Conservation (phyloP, 148 eudicot genomes). For the Rhododendron henanense region DNA sequence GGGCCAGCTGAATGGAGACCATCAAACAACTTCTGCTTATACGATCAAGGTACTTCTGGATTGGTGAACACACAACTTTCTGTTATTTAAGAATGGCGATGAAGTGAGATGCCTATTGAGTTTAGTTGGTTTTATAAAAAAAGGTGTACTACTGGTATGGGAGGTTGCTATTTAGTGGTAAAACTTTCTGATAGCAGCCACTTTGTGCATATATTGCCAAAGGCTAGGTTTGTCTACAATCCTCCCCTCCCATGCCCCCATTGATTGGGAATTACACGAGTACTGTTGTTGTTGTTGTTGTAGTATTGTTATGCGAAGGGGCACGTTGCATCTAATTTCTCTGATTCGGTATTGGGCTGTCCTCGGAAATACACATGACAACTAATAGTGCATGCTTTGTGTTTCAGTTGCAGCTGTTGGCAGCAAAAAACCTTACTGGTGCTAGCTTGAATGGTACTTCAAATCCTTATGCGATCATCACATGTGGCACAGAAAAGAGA, state of each 20-base stretch:
- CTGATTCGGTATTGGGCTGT: neutral
- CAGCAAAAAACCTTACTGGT: slow-evolving; percentile 79
- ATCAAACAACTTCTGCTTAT: slow-evolving; percentile 48
- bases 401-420: slow-evolving; percentile 68
- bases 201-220: neutral
- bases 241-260: neutral
- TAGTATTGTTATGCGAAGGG: neutral
- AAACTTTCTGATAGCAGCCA: neutral
- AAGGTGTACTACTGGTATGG: neutral
- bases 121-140: neutral
- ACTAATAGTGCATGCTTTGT: neutral
- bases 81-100: neutral
- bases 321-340: neutral
- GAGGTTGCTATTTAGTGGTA: neutral
- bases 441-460: slow-evolving; percentile 90
- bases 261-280: neutral
- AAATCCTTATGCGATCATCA: slow-evolving; percentile 91
- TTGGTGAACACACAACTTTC: neutral
- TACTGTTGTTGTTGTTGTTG: neutral
- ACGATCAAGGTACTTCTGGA: slow-evolving; percentile 56
- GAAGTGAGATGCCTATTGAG: neutral
- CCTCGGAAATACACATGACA: neutral
- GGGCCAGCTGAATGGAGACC: slow-evolving; percentile 48
- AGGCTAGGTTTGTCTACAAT: neutral
- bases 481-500: slow-evolving; percentile 81